Conservation (phyloP, 306 rosid species). For the Acacia acuminata region DNA sequence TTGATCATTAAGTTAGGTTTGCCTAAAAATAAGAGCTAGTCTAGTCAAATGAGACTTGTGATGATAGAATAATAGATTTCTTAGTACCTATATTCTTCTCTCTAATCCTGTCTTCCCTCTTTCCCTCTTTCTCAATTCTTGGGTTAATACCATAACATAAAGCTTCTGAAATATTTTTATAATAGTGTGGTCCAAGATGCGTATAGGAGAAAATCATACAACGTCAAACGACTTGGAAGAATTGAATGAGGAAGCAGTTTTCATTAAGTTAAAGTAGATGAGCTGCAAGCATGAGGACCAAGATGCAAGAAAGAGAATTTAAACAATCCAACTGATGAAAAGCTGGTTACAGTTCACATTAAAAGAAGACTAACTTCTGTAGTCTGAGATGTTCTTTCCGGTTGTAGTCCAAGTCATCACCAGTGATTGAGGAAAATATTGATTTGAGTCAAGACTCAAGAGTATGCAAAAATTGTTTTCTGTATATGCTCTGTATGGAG, state of each 20-base stretch:
- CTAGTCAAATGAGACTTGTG: too few species aligned
- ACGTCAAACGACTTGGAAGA: neutral
- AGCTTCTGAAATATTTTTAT: neutral
- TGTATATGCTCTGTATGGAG: too few species aligned
- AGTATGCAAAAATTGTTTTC: too few species aligned
- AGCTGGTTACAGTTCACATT: neutral
- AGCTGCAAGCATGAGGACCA: neutral
- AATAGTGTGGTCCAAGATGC: neutral
- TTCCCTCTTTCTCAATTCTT: too few species aligned
- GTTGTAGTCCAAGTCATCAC: neutral
- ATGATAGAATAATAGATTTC: too few species aligned
- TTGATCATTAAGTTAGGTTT: too few species aligned
- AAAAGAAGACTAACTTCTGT: neutral
- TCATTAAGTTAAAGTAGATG: neutral
- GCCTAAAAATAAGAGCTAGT: too few species aligned
- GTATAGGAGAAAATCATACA: too few species aligned
- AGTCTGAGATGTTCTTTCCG: neutral
- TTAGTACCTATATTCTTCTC: too few species aligned
- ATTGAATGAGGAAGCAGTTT: neutral
- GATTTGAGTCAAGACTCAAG: too few species aligned
- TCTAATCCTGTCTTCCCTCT: too few species aligned
- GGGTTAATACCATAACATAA: too few species aligned
- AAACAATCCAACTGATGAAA: neutral
- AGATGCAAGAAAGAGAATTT: neutral
- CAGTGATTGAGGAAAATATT: neutral